phyloP scores from a whole-genome alignment of 2,329 filamentous ascomycete genomes.

The Basipetospora chlamydospora region DNA sequence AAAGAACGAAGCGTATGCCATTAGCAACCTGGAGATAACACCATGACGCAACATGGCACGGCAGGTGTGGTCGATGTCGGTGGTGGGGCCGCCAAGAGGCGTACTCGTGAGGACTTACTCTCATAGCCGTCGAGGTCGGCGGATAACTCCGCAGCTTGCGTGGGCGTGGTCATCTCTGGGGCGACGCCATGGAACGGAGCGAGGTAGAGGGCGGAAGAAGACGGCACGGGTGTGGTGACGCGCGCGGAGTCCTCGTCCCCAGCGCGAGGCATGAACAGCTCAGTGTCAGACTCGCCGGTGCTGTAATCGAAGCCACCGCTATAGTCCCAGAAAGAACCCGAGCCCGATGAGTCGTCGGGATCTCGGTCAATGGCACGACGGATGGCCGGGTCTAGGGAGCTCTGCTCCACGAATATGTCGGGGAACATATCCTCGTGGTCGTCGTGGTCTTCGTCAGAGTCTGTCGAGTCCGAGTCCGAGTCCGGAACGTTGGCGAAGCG shows the following conservation, averaged over 20 bases:
- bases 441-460: constrained; percentile 39
- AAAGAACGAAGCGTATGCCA: neutral
- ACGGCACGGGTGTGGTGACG: constrained; percentile 22
- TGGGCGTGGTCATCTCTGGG: constrained; percentile 14
- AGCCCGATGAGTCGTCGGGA: constrained; percentile 40
- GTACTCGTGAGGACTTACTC: constrained; percentile 30
- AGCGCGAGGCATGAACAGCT: constrained; percentile 21
- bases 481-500: constrained; percentile 56
- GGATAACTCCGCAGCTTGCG: constrained; percentile 18
- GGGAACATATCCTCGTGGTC: constrained; percentile 54
- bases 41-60: too few species aligned
- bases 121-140: constrained; percentile 42
- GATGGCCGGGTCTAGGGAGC: constrained; percentile 55
- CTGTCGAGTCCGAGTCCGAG: constrained; percentile 53
- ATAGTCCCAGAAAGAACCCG: constrained; percentile 49
- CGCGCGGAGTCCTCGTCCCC: constrained; percentile 26
- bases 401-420: constrained; percentile 66
- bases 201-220: constrained; percentile 13
- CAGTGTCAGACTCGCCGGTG: constrained; percentile 25
- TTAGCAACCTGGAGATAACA: neutral
- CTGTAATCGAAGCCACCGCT: constrained; percentile 28
- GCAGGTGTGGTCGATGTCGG: neutral
- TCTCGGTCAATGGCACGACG: constrained; percentile 61
- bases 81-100: neutral
- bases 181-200: constrained; percentile 3